Base-by-base conservation (phyloP, 176 grass and related monocot genomes). In the Secale cereale region DNA sequence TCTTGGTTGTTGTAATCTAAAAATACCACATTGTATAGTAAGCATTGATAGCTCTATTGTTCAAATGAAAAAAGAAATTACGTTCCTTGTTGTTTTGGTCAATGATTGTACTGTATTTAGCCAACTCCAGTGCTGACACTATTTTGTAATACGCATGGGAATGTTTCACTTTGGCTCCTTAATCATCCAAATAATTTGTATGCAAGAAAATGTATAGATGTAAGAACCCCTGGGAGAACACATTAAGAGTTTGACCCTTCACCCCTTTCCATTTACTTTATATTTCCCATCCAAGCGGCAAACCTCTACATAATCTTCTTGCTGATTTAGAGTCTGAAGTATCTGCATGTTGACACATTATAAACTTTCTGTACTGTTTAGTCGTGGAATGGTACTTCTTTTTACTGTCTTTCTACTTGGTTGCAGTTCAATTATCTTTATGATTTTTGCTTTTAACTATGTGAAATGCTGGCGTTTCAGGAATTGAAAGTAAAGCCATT, bases 401-500 rank as follows among this genome's bases (percentile, higher is more conserved):
- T 74, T 60, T 65, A 71, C 62, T 2, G 10, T 78, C 4, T 20
- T 56, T 81, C 40, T 65, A 40, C n/a, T 28, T 74, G 26, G 1
- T 64, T 66, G 32, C 13, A 29, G 65, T 56, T 67, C n/a, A 4
- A 76, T 1, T 78, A 30, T 20, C 28, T 39, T 32, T 16, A 69
- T 59, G 23, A 54, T 41, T 19, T 61, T 57, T 29, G 1, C 16
- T n/a, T 25, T 59, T 48, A 86, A 75, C 62, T 23, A 80, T 39
- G 25, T 86, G 75, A 28, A 83, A 83, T 91, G 20, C 15, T 74
- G 70, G 30, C 72, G 32, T 92, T 89, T 80, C 85, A 99, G 94
- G 93, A 92, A 91, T 66, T 94, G 56, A 99, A 91, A 84, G 25
- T 78, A 75, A 91, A 85, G 32, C 86, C 86, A 59, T 82, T 86